Base-by-base conservation (phyloP, 2,329 filamentous ascomycete species). In the Botrytis elliptica region DNA sequence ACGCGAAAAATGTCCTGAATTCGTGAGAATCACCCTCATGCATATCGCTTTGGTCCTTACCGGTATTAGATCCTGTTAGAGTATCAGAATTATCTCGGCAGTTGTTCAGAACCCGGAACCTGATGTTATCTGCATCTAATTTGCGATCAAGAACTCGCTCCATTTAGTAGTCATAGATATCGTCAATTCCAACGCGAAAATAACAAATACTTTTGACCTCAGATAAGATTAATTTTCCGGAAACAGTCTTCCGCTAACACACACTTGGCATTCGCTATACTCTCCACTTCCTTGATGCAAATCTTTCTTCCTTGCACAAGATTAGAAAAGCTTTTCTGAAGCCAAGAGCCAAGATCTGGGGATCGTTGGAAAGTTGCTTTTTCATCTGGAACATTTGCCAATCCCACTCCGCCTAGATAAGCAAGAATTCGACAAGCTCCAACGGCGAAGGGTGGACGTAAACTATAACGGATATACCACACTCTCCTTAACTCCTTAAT, bases 271-370 rank as follows among this genome's bases (percentile, higher is more conserved):
- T 29, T 65, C 42, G n/a, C n/a, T 18, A 6, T 22, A 29, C 22
- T 46, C 62, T 46, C 63, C 20, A 65, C 40, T 65, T 8, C 9
- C 42, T 33, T 25, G 6, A 42, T 63, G 60, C 60, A 63, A 63
- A 63, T 42, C 38, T 46, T 16, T 65, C n/a, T 33, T 46, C 20
- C 63, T 55, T 55, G 49, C 49, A 55, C 44, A 46, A 46, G 44
- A 46, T 46, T 3, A n/a, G 22, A 14, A 38, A 52, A n/a, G 49
- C 52, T 55, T 18, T 20, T 6, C 33, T n/a, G 1, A 38, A 67
- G 46, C 44, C 64, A 67, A 67, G 64, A 52, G 65, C 65, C 46
- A 67, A 68, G 65, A 55, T 57, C 49, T 20, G 49, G 49, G 46
- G 65, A 57, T 10, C 22, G 38, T 42, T 64, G 8, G 49, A 52